Percentiles rank a stretch among this genome's conserved stretches.
Conservation (phyloP, 192 early-diverging fungal genomes). For the Paraglomus occultum region DNA sequence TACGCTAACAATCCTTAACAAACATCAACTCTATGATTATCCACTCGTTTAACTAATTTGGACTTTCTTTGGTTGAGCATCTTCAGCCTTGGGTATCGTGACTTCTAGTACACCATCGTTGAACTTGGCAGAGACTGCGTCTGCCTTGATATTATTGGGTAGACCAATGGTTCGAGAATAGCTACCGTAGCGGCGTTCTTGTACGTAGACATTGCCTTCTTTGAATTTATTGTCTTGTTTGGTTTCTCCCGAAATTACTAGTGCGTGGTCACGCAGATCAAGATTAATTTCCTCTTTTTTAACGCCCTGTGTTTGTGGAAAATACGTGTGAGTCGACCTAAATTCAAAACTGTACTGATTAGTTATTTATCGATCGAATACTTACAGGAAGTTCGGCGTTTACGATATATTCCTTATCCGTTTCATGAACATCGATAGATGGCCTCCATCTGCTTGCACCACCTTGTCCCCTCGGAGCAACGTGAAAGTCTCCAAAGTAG, state of each 20-base stretch:
- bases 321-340: neutral
- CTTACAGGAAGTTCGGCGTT: conserved; percentile 51
- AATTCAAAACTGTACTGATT: neutral
- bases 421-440: conserved; percentile 49
- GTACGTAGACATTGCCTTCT: conserved; percentile 42
- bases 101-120: conserved; percentile 57
- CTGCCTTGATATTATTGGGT: conserved; percentile 43
- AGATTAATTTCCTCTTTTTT: conserved; percentile 55
- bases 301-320: conserved; percentile 36
- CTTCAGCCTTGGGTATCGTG: conserved; percentile 42
- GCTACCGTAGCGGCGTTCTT: conserved; percentile 52
- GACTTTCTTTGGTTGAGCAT: conserved; percentile 43
- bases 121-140: conserved; percentile 51
- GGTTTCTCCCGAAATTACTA: conserved; percentile 48
- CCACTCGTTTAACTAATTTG: conserved; percentile 33
- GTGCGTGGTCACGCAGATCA: conserved; percentile 42
- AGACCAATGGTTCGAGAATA: conserved; percentile 49
- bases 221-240: conserved; percentile 34
- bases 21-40: too few species aligned
- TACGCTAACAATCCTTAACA: too few species aligned
- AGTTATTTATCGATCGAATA: neutral
- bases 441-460: conserved; percentile 29
- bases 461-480: conserved; percentile 7
- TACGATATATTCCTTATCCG: conserved; percentile 43
- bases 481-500: conserved; percentile 29